Evolutionary conservation across 148 eudicot species (phyloP).

Genomic region (Cornus suecica): DNA sequence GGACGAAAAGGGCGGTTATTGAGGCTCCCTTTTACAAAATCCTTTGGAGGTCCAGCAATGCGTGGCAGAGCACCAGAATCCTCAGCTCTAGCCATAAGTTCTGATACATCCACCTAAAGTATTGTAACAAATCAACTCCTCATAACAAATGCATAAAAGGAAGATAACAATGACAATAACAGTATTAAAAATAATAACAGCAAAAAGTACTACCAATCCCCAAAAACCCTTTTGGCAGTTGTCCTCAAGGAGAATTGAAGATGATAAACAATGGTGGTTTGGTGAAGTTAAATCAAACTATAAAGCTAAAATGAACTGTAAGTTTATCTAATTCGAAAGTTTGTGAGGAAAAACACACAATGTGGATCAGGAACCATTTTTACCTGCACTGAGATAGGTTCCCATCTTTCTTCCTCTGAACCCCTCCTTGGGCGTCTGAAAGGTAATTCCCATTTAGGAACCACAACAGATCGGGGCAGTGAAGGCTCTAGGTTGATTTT

Average conservation of each 20-base stretch:
- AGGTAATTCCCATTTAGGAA: constrained; percentile 89
- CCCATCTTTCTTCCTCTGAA: constrained; percentile 50
- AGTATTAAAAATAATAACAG: background rate
- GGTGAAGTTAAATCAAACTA: background rate
- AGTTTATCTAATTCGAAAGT: background rate
- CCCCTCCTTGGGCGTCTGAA: constrained; percentile 60
- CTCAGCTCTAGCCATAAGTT: constrained; percentile 59
- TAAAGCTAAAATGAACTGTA: background rate
- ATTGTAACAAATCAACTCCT: constrained; percentile 20
- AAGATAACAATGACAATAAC: background rate
- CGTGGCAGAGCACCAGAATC: constrained; percentile 80
- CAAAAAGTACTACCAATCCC: background rate
- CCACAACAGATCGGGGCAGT: constrained; percentile 68
- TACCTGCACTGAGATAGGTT: constrained; percentile 86
- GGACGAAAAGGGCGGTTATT: constrained; percentile 94
- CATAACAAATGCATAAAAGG: constrained; percentile 2
- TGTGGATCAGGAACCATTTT: constrained; percentile 8
- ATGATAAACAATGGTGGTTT: background rate
- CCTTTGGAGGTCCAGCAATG: constrained; percentile 84
- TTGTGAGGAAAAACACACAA: background rate
- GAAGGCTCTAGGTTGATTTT: constrained; percentile 74
- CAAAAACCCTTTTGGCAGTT: background rate
- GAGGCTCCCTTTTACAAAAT: constrained; percentile 90
- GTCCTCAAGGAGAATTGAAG: background rate
- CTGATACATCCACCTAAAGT: constrained; percentile 75